phyloP scores from a whole-genome alignment of 352 stramenopile genomes.

The Phytophthora pistaciae region DNA sequence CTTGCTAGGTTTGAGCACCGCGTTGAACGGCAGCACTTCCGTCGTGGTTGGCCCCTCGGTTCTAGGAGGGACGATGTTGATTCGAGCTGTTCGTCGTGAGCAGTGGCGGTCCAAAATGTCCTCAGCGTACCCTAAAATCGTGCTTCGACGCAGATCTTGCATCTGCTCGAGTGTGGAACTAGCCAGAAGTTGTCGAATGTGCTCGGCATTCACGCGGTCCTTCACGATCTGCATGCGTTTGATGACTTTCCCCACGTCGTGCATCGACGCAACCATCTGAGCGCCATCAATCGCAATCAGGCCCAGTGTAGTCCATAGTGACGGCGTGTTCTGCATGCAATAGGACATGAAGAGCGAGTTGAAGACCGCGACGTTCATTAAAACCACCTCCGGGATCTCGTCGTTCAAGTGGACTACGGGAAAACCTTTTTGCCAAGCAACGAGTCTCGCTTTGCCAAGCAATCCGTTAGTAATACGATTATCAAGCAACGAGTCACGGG shows the following conservation, averaged over 20 bases:
- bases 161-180: background rate
- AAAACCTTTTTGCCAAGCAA: no score
- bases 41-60: background rate
- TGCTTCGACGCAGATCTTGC: background rate
- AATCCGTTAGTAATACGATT: no score
- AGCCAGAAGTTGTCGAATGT: background rate
- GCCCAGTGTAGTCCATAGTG: slow-evolving; percentile 30
- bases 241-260: slow-evolving; percentile 12
- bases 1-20: background rate
- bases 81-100: background rate
- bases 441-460: no score
- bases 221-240: slow-evolving; percentile 13
- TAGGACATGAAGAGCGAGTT: slow-evolving; percentile 48
- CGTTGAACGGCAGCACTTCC: background rate
- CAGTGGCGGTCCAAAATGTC: background rate
- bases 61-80: background rate
- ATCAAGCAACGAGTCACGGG: no score
- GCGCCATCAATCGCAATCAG: slow-evolving; percentile 30
- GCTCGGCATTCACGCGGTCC: background rate
- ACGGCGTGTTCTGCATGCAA: slow-evolving; percentile 49
- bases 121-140: background rate
- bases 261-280: slow-evolving; percentile 17
- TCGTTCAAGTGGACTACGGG: slow-evolving; percentile 23
- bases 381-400: slow-evolving; percentile 32
- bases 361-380: slow-evolving; percentile 55